A percentile compares a stretch with the other conserved stretches of the same genome.
phyloP scores from a whole-genome alignment of 169 alveolate genomes.

The Perkinsus olseni region DNA sequence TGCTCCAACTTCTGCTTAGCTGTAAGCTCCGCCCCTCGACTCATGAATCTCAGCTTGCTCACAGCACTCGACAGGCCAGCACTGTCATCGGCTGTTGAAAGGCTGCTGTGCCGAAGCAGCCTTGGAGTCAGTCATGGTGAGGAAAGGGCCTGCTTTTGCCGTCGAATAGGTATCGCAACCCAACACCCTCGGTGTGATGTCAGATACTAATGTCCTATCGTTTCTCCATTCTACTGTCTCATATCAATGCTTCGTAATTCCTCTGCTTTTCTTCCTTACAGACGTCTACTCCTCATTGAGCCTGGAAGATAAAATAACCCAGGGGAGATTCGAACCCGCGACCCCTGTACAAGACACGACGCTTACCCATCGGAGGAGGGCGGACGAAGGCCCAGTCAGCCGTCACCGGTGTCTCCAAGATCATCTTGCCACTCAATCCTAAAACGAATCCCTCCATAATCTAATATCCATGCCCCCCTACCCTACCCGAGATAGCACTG shows the following conservation, averaged over 20 bases:
- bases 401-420: conserved; percentile 10
- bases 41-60: neutral
- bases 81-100: neutral
- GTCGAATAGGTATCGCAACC: neutral
- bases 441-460: neutral
- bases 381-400: conserved; percentile 29
- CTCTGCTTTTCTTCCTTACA: neutral
- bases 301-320: neutral
- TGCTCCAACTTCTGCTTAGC: neutral
- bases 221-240: neutral
- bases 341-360: neutral
- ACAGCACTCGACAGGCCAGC: neutral
- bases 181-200: neutral
- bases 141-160: no score
- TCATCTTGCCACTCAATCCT: conserved; percentile 15
- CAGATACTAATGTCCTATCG: neutral
- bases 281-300: neutral
- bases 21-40: neutral
- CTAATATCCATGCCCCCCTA: neutral
- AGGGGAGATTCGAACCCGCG: neutral
- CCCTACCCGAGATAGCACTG: conserved; percentile 31
- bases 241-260: neutral
- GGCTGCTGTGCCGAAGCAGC: neutral
- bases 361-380: neutral
- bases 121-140: neutral